Base-by-base conservation (phyloP, 2,329 filamentous ascomycete genomes). In the Lachnellula suecica region DNA sequence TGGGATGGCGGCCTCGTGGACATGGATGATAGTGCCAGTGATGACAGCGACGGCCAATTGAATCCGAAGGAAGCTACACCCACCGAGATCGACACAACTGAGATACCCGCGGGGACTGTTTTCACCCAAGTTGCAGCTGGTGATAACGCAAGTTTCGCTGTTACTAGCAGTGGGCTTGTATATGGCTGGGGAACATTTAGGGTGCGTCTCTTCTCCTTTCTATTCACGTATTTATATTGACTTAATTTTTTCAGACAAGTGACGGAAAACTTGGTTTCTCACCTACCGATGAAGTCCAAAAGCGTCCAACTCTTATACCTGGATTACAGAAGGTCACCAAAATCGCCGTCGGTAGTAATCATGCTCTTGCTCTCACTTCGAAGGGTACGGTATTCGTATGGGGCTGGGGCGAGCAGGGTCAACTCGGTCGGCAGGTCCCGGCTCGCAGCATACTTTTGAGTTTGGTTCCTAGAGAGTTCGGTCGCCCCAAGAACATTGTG, bases 161-260 rank as follows among this genome's bases (percentile, higher is more conserved):
- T 94, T 29, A 93, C 89, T 9, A 81, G 84, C 42, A 83, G 88
- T 54, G 89, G 89, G n/a, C 77, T 81, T 46, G 85, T 94, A 25
- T 94, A 90, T 64, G 89, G 89, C 54, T 94, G 89, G 88, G 89
- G 89, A 34, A 91, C 88, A 11, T 94, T 94, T 75, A 78, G 87
- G 63, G 79, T 84, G 74, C 67, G 77, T 71, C 25, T 71, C 25
- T 25, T 51, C 27, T 11, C 31, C n/a, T 13, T 49, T 15, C 38
- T 41, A 15, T 38, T 7, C 35, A 38, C 35, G 8, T 38, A 19
- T 38, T 10, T 48, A 19, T 23, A 19, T 31, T 25, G 19, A 27
- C 35, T 45, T 38, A 46, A 35, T 13, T 49, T 44, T 40, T 34
- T 25, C 48, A 82, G 78, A 81, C 79, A 65, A 84, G 84, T 61